Conservation (phyloP, 306 rosid genomes). For the Malus orientalis region DNA sequence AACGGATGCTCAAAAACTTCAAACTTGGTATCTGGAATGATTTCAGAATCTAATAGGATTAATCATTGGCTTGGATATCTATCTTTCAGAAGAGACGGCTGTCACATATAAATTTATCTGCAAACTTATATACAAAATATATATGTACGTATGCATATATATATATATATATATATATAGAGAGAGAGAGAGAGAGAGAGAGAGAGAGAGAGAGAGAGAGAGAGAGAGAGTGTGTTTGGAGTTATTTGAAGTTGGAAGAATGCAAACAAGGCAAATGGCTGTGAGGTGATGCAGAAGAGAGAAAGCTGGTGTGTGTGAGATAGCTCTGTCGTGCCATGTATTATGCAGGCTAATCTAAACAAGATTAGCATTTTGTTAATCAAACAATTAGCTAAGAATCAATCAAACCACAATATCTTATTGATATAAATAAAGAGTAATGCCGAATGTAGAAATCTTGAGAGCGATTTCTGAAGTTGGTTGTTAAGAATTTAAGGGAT, state of each 20-base stretch:
- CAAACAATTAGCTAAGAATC: background rate
- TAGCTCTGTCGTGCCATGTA: background rate
- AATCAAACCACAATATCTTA: background rate
- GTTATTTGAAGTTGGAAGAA: background rate
- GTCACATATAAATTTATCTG: background rate
- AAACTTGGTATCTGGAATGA: background rate
- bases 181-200: too few species aligned
- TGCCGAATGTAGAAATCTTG: background rate
- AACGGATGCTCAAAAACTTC: too few species aligned
- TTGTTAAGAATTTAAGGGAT: background rate
- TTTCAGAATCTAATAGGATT: background rate
- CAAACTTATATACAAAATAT: too few species aligned
- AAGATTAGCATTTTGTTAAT: too few species aligned
- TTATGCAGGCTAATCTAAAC: background rate
- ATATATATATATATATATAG: too few species aligned
- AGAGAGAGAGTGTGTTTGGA: background rate
- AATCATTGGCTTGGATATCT: background rate
- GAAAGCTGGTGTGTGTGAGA: background rate
- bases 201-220: background rate
- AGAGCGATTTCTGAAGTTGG: background rate
- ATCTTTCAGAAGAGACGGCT: background rate
- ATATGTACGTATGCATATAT: too few species aligned
- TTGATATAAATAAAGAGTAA: background rate
- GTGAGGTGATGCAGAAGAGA: background rate
- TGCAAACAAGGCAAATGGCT: background rate